Evolutionary conservation across 2,329 filamentous ascomycete species (phyloP), one percentile per base, ranked within the genome.

Genomic region (Fusarium sp.): DNA sequence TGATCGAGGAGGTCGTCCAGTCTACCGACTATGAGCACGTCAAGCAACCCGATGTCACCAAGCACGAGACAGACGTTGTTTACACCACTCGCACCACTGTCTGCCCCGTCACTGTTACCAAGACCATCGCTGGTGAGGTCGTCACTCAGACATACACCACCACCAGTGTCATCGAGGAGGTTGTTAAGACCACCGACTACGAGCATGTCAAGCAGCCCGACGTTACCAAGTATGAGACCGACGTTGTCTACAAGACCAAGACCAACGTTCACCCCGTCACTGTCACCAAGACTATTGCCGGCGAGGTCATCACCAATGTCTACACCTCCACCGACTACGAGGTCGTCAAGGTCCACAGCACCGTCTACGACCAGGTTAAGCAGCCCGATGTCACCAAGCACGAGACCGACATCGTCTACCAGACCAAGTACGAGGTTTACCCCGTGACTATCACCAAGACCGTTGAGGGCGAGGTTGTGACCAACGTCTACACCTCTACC

Each of bases 191-290:
- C n/a, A 76, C 75, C 11, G 59, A 78, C 56, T 75, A 79, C 64
- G 74, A 79, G 63, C 77, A 78, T 0, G 75, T 74, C 9, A 78
- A 81, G 25, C 48, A 62, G 34, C 62, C 68, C 13, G 77, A 77
- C 41, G 77, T 77, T n/a, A 82, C 80, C 10, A 68, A 79, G 66
- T 78, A 78, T 2, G 73, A 74, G 11, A 55, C 54, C 12, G 59
- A 77, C 58, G 73, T 80, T 13, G 76, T 76, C 18, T 80, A 82
- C 69, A 77, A 74, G 10, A 84, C 82, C 21, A 61, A 80, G 49
- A 86, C 84, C 16, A 79, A 77, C 18, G 75, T 84, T 10, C 82
- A 80, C 74, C 83, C 84, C 12, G 72, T 85, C 11, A 80, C 80
- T 5, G 72, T 77, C 5, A 81, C 79, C 5, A 80, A 79, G 14